These are phyloP conservation scores for Cymbidium sinense DNA, from an alignment of 106 monocot species.

Conservation along the genomic window DNA sequence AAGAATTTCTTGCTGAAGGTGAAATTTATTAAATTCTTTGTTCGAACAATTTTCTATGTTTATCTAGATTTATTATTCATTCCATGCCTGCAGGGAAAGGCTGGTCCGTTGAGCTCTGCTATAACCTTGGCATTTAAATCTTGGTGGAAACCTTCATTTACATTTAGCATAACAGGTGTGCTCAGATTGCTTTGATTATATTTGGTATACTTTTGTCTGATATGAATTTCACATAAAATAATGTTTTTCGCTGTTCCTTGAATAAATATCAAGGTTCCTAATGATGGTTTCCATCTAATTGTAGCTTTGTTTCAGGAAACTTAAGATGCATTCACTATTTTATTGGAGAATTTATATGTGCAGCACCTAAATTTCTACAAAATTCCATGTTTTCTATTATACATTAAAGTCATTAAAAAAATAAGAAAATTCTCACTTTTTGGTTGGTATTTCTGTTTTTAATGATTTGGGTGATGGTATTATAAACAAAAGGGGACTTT, in stretches of 20 bases:
- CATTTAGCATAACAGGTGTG: conserved; percentile 88
- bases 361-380: neutral
- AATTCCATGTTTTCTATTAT: neutral
- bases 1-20: conserved; percentile 95
- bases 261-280: neutral
- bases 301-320: neutral
- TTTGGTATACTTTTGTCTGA: neutral
- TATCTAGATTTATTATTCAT: neutral
- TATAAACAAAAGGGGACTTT: no score
- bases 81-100: conserved; percentile 58
- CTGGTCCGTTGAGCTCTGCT: conserved; percentile 65
- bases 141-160: conserved; percentile 98
- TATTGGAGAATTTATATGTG: neutral
- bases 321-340: neutral
- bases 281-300: neutral
- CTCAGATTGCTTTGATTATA: neutral
- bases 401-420: neutral
- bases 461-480: neutral
- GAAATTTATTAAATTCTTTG: neutral
- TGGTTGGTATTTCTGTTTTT: neutral
- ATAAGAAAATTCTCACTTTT: neutral
- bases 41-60: neutral
- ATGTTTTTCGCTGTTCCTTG: neutral
- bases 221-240: neutral
- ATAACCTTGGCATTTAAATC: conserved; percentile 80